These are phyloP conservation scores for Ceratobasidium sp. DNA, from an alignment of 1,284 basidiomycete genomes.

Conservation along the genomic window DNA sequence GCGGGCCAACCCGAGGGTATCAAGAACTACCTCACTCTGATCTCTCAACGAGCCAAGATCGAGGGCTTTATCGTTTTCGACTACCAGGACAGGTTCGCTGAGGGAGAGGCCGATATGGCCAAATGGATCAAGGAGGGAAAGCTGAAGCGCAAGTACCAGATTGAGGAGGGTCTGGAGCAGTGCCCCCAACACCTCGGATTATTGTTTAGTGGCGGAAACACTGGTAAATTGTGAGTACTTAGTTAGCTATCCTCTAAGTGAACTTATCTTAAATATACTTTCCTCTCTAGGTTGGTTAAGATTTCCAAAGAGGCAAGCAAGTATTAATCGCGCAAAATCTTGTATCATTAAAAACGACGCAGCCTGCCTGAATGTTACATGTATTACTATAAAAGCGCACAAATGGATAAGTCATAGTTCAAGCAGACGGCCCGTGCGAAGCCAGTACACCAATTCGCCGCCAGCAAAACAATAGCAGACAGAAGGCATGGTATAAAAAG, in stretches of 20 bases:
- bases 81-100: constrained; percentile 70
- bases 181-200: constrained; percentile 77
- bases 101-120: constrained; percentile 69
- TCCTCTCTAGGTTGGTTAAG: constrained; percentile 27
- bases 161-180: constrained; percentile 79
- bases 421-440: too few relatives aligned
- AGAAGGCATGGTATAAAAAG: constrained; percentile 22
- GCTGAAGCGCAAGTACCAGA: constrained; percentile 84
- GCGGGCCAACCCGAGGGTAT: constrained; percentile 46
- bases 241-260: neutral
- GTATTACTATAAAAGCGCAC: constrained; percentile 26
- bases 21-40: constrained; percentile 54
- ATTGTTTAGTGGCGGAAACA: constrained; percentile 84
- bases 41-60: constrained; percentile 62
- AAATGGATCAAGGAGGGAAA: constrained; percentile 74
- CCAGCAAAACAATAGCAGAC: neutral
- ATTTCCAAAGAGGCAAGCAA: constrained; percentile 44
- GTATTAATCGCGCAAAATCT: neutral
- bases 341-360: neutral
- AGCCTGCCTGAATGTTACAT: constrained; percentile 20
- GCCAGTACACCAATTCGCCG: too few relatives aligned
- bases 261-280: neutral
- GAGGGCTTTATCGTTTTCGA: constrained; percentile 69
- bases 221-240: constrained; percentile 81
- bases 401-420: neutral